phyloP scores from a whole-genome alignment of 2,329 filamentous ascomycete genomes.

The Atkinsonella texensis region DNA sequence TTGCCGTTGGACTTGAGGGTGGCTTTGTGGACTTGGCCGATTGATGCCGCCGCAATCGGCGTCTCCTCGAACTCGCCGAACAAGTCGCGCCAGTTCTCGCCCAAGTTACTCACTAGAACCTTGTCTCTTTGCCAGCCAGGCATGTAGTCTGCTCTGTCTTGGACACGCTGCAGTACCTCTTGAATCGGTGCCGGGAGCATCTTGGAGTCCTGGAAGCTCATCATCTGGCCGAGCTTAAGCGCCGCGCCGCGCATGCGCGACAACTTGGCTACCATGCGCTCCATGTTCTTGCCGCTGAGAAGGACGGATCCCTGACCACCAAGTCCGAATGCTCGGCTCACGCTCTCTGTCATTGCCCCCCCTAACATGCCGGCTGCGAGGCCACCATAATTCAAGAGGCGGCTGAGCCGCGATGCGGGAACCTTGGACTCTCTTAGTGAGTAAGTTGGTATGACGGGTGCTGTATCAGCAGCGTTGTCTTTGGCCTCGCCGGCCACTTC shows the following conservation, averaged over 20 bases:
- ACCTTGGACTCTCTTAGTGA: conserved; percentile 80
- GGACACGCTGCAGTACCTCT: conserved; percentile 82
- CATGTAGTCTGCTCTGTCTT: conserved; percentile 98
- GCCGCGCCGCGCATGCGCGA: conserved; percentile 95
- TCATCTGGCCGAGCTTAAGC: conserved; percentile 94
- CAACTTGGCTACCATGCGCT: conserved; percentile 81
- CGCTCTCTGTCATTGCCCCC: conserved; percentile 73
- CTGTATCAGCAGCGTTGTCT: conserved; percentile 12
- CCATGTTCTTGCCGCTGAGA: conserved; percentile 82
- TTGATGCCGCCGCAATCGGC: conserved; percentile 90
- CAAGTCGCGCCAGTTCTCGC: conserved; percentile 70
- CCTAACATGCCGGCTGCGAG: conserved; percentile 92
- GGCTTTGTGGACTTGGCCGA: conserved; percentile 89
- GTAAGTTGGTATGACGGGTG: conserved; percentile 32
- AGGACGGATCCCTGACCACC: conserved; percentile 62
- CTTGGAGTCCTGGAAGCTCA: conserved; percentile 95
- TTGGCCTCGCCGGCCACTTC: conserved; percentile 13
- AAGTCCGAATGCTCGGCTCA: conserved; percentile 68
- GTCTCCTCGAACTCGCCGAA: conserved; percentile 80
- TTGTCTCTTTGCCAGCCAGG: conserved; percentile 82
- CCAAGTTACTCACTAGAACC: conserved; percentile 69
- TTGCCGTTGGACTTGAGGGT: conserved; percentile 62
- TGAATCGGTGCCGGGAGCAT: conserved; percentile 83
- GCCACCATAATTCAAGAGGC: conserved; percentile 90
- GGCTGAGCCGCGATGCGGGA: conserved; percentile 72